phyloP scores from a whole-genome alignment of 345 rosid genomes.

The Durio zibethinus region DNA sequence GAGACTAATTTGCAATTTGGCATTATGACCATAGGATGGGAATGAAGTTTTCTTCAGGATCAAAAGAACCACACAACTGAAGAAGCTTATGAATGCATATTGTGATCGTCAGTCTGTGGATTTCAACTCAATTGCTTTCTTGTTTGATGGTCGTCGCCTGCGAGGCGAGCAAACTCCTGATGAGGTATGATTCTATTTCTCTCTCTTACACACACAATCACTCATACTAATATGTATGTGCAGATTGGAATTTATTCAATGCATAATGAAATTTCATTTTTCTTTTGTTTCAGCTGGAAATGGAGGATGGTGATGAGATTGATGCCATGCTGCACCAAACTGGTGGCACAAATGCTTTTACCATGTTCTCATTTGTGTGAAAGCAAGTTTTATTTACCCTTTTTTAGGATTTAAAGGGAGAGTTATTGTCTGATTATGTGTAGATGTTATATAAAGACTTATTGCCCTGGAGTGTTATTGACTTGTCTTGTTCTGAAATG shows the following conservation, averaged over 20 bases:
- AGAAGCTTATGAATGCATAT: slow-evolving; percentile 91
- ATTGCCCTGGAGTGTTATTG: neutral
- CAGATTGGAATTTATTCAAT: neutral
- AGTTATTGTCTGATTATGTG: neutral
- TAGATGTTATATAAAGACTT: neutral
- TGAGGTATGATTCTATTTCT: slow-evolving; percentile 43
- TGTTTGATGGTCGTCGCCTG: slow-evolving; percentile 88
- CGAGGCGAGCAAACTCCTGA: slow-evolving; percentile 85
- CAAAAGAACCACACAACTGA: slow-evolving; percentile 82
- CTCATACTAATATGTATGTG: neutral
- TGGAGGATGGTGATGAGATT: slow-evolving; percentile 94
- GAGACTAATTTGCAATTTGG: neutral
- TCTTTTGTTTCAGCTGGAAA: slow-evolving; percentile 51
- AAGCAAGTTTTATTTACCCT: neutral
- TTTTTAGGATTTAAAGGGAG: neutral
- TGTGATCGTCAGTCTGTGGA: slow-evolving; percentile 85
- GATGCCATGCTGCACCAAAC: slow-evolving; percentile 92
- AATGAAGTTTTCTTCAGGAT: slow-evolving; percentile 86
- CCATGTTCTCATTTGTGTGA: neutral
- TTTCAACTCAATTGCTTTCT: slow-evolving; percentile 76
- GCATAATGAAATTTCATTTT: neutral
- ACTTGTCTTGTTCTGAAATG: neutral
- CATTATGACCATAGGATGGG: slow-evolving; percentile 50
- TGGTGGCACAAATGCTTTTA: slow-evolving; percentile 37
- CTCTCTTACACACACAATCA: neutral